Evolutionary conservation across 345 rosid genomes (phyloP).

Genomic region (Moricandia moricandioides): DNA sequence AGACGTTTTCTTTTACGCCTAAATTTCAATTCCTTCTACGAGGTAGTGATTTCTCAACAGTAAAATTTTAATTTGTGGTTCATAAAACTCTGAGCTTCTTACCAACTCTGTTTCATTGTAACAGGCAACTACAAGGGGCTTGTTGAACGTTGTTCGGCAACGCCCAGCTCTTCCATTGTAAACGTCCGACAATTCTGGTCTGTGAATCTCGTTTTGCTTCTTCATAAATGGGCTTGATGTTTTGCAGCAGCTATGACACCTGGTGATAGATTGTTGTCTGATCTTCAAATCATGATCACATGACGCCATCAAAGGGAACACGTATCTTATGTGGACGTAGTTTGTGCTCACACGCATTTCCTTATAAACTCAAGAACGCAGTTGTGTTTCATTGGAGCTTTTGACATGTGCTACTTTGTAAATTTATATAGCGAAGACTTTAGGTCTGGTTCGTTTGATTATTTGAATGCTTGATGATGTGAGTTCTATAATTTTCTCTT

Average conservation of each 20-base stretch:
- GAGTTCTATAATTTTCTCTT: not conserved
- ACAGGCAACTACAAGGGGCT: conserved; percentile 87
- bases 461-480: conserved; percentile 7
- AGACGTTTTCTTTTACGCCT: conserved; percentile 91
- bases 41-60: conserved; percentile 44
- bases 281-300: conserved; percentile 13
- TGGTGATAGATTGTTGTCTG: conserved; percentile 1
- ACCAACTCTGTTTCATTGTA: conserved; percentile 22
- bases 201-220: conserved; percentile 3
- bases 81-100: not conserved
- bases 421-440: not conserved
- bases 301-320: conserved; percentile 8
- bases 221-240: too few species aligned
- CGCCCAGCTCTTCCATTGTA: conserved; percentile 62
- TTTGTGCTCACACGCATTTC: conserved; percentile 17
- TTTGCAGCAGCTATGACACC: conserved; percentile 13
- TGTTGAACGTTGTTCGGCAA: conserved; percentile 76
- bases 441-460: not conserved
- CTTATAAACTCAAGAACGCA: not conserved
- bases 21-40: conserved; percentile 85
- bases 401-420: conserved; percentile 5
- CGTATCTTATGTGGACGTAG: not conserved
- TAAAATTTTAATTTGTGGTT: not conserved
- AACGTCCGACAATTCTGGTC: conserved; percentile 18
- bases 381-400: conserved; percentile 19